Base-by-base conservation (phyloP, 2,329 filamentous ascomycete genomes). In the Nakataea oryzae region DNA sequence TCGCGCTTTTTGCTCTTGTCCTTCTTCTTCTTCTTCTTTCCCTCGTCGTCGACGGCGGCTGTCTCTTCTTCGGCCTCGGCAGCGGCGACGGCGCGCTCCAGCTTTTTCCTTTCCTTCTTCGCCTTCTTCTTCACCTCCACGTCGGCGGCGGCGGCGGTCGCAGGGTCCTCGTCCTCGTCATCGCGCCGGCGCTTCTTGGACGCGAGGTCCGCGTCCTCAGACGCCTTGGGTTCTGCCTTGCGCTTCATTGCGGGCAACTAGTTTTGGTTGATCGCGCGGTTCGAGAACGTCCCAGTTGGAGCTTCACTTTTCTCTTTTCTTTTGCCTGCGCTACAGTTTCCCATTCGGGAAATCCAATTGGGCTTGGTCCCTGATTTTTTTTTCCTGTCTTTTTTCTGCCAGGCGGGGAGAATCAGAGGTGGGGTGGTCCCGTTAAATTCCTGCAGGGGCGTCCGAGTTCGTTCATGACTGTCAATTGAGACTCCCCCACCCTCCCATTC, bases 41-140 rank as follows among this genome's bases (percentile, higher is more conserved):
- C 32, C 54, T 61, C 30, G 4, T 26, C 34, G 54, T 61, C 34
- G 21, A 7, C 32, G 4, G 28, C 34, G 3, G 27, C 41, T 41
- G 32, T 3, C 26, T 28, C 29, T 17, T 57, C 34, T 54, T 26
- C 55, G 4, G 54, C 62, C 21, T 63, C 65, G 13, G 27, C 32
- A 12, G 55, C 59, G 59, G 41, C 66, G 34, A 50, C 59, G 59
- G 41, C 66, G 34, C 57, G 62, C 61, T 30, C 63, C 54, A 73
- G 71, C 34, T 70, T 67, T 57, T 72, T 73, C 64, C 73, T 69
- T 63, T 68, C 68, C 58, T 76, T 75, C 63, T 74, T 74, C 62
- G 73, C 72, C 57, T 71, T 70, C 63, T 70, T 73, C 62, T 62
- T 68, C 34, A 66, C 63, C 26, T 65, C 63, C 54, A 67, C 62